phyloP scores from a whole-genome alignment of 192 early-diverging fungal genomes.

The Coemansia aciculifera region DNA sequence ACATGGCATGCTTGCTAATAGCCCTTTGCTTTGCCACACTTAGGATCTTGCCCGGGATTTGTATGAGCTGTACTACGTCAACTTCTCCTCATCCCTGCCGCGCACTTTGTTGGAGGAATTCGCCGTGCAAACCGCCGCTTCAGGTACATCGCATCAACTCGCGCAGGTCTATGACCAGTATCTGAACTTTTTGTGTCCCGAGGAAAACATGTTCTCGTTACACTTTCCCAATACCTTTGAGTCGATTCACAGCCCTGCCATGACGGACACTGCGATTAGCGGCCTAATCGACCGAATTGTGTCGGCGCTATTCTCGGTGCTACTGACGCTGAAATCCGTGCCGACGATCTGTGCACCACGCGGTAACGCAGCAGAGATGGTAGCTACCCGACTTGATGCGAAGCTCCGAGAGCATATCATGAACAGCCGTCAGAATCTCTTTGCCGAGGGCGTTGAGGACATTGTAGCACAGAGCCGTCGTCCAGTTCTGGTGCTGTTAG shows the following conservation, averaged over 20 bases:
- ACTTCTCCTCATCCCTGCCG: constrained; percentile 88
- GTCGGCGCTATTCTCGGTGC: constrained; percentile 80
- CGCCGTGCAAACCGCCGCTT: constrained; percentile 75
- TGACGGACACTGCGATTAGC: constrained; percentile 81
- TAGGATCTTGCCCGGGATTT: constrained; percentile 81
- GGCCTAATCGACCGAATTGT: constrained; percentile 78
- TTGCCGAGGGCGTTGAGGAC: constrained; percentile 59
- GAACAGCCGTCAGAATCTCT: constrained; percentile 85
- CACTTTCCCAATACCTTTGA: constrained; percentile 80
- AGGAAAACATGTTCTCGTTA: constrained; percentile 90
- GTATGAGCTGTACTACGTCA: constrained; percentile 96
- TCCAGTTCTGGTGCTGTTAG: constrained; percentile 83
- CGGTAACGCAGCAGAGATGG: constrained; percentile 91
- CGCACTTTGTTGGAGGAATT: constrained; percentile 91
- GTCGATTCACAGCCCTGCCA: constrained; percentile 78
- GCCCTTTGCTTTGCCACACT: not conserved
- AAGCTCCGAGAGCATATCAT: constrained; percentile 89
- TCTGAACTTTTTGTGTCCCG: constrained; percentile 89
- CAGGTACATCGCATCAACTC: constrained; percentile 75
- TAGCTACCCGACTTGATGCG: constrained; percentile 86
- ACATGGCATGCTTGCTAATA: constrained; percentile 28
- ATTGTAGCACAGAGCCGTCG: constrained; percentile 61
- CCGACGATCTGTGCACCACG: constrained; percentile 90
- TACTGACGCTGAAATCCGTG: constrained; percentile 85
- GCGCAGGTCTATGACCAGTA: constrained; percentile 97